These are phyloP conservation scores for Hanseniaspora occidentalis DNA, from an alignment of 805 yeast genomes.

Conservation along the genomic window DNA sequence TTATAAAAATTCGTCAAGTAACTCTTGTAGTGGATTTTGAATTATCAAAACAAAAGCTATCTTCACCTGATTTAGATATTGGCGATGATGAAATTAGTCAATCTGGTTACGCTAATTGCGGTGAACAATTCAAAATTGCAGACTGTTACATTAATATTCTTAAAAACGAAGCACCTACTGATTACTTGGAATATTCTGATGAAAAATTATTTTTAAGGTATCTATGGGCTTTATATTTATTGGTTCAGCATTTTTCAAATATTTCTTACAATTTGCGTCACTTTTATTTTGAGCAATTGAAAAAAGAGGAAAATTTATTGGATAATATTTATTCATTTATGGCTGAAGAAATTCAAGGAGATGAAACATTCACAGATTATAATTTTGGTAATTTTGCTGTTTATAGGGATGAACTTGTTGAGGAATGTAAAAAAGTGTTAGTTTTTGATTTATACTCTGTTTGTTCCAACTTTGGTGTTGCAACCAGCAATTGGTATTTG, in stretches of 20 bases:
- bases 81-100: conserved; percentile 10
- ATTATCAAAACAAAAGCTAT: conserved; percentile 30
- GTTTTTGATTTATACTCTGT: conserved; percentile 16
- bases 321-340: conserved; percentile 39
- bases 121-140: conserved; percentile 19
- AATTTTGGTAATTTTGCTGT: conserved; percentile 13
- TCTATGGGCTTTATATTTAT: conserved; percentile 57
- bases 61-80: conserved; percentile 14
- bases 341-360: conserved; percentile 29
- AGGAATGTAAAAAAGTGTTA: conserved; percentile 20
- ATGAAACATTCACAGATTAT: conserved; percentile 15
- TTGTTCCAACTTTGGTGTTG: conserved; percentile 19
- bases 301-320: conserved; percentile 31
- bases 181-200: conserved; percentile 29
- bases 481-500: conserved; percentile 46
- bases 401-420: conserved; percentile 16
- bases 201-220: conserved; percentile 29
- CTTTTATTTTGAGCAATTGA: conserved; percentile 46
- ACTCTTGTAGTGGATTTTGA: conserved; percentile 51
- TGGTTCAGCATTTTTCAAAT: conserved; percentile 49
- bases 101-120: conserved; percentile 6
- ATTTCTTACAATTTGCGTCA: conserved; percentile 54
- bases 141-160: conserved; percentile 27
- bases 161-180: conserved; percentile 19
- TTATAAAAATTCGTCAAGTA: conserved; percentile 40